Evolutionary conservation across 106 monocot genomes (phyloP).

Genomic region (Apostasia shenzhenica): DNA sequence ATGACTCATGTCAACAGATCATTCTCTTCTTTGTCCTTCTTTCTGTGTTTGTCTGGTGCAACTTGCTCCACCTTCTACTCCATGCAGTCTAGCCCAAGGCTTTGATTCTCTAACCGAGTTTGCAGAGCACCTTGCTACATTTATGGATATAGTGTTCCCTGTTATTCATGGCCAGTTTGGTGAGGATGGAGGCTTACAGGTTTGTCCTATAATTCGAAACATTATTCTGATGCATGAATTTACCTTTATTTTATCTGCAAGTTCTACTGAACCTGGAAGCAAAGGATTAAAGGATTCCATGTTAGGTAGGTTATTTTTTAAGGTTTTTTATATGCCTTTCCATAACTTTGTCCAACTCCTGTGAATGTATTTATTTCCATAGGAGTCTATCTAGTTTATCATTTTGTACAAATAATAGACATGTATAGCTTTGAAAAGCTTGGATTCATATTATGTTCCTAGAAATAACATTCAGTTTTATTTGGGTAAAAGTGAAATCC

Average conservation of each 20-base stretch:
- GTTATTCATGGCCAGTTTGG: slow-evolving; percentile 94
- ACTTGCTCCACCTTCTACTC: slow-evolving; percentile 5
- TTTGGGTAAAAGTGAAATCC: no score
- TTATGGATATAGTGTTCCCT: slow-evolving; percentile 84
- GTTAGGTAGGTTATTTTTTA: no score
- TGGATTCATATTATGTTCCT: no score
- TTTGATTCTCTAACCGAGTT: slow-evolving; percentile 66
- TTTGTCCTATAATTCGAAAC: slow-evolving; percentile 12
- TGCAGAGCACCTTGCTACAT: slow-evolving; percentile 61
- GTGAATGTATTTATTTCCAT: no score
- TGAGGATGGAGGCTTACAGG: slow-evolving; percentile 96
- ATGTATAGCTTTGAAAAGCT: no score
- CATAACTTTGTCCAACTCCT: no score
- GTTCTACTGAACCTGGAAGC: no score
- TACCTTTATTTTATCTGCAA: neutral
- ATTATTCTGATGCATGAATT: neutral
- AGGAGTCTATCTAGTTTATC: no score
- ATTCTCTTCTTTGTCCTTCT: neutral
- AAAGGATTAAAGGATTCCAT: no score
- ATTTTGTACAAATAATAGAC: no score
- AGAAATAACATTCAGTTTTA: no score
- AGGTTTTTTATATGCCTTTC: no score
- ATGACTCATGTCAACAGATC: slow-evolving; percentile 1
- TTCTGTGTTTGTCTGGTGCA: neutral
- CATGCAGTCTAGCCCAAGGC: slow-evolving; percentile 69